Evolutionary conservation across 352 stramenopile genomes (phyloP), one percentile per base, ranked within the genome.

Genomic region (Halophytophthora batemanensis): DNA sequence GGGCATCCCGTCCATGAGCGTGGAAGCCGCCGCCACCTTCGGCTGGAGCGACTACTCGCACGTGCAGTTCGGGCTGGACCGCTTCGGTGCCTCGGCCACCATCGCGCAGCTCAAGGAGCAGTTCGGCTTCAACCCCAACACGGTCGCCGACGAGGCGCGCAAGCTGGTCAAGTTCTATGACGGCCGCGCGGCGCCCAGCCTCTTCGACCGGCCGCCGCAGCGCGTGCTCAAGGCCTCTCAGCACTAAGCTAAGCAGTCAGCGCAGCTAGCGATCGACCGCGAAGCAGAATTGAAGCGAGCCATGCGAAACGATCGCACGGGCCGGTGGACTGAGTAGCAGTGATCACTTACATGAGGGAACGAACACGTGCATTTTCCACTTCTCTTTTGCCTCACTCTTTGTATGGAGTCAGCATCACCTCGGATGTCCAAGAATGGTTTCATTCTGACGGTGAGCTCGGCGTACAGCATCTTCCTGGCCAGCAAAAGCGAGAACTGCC

Each of bases 1-100:
- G 62, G 85, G 93, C 64, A 83, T 98, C 52, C 96, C 97, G 6
- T 82, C 96, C 3, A 72, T 99, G 53, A 96, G 87, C 55, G 92
- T 99, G 15, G 97, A 99, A 67, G 97, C 97, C 35, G 87, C 87
- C 13, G 66, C 86, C 19, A 92, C 87, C 21, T 87, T 97, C 61
- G 97, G 97, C 64, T 99, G 97, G 97, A 76, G 86, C 68, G 89
- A 95, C 56, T 99, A 98, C 76, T 93, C 89, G 53, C 96, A 99
- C 81, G 71, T 85, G 42, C 91, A 98, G 61, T 97, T 96, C 49
- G 86, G 88, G 36, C 65, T 97, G 12, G 69, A 92, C 68, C 87
- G 82, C 61, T 97, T 97, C 60, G 89, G 89, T 33, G 71, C 86
- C 18, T 97, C 88, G 41, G 90, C 77, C 48, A 94, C 87, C 34